Evolutionary conservation across 164 flowering plant species (phyloP).

Genomic region (Umbellularia californica): DNA sequence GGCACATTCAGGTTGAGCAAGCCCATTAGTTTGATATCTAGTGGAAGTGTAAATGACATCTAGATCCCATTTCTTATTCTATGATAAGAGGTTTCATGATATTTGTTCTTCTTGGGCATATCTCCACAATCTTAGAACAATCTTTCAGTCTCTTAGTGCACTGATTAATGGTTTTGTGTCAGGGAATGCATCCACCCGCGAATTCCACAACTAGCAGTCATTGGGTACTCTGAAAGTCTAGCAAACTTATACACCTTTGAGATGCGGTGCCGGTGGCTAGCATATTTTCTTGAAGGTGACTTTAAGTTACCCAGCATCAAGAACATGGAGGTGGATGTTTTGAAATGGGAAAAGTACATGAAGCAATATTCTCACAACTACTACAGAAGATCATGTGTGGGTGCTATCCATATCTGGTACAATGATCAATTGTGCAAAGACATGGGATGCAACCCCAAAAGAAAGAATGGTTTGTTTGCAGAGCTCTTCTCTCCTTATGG

Average conservation of each 20-base stretch:
- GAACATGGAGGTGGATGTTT: constrained; percentile 50
- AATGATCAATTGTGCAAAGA: constrained; percentile 69
- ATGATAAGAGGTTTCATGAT: too few relatives aligned
- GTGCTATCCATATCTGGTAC: constrained; percentile 56
- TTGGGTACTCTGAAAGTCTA: constrained; percentile 51
- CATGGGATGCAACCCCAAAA: constrained; percentile 58
- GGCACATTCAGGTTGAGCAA: too few relatives aligned
- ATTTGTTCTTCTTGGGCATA: too few relatives aligned
- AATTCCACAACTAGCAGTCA: constrained; percentile 57
- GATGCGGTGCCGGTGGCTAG: constrained; percentile 54
- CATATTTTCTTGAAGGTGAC: constrained; percentile 24
- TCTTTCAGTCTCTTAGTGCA: too few relatives aligned
- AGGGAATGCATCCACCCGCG: constrained; percentile 55
- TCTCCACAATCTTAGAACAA: too few relatives aligned
- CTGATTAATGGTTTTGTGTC: neutral
- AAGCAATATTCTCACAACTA: constrained; percentile 29
- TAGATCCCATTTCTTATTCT: too few relatives aligned
- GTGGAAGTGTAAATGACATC: too few relatives aligned
- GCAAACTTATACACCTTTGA: constrained; percentile 57
- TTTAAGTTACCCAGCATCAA: constrained; percentile 38
- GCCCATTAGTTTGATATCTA: too few relatives aligned
- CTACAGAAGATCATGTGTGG: constrained; percentile 45
- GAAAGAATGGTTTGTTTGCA: constrained; percentile 54
- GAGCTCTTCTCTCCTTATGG: constrained; percentile 61
- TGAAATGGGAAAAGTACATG: constrained; percentile 43